Base-by-base conservation (phyloP, 257 asterid genomes). In the Nicotiana benthamiana region DNA sequence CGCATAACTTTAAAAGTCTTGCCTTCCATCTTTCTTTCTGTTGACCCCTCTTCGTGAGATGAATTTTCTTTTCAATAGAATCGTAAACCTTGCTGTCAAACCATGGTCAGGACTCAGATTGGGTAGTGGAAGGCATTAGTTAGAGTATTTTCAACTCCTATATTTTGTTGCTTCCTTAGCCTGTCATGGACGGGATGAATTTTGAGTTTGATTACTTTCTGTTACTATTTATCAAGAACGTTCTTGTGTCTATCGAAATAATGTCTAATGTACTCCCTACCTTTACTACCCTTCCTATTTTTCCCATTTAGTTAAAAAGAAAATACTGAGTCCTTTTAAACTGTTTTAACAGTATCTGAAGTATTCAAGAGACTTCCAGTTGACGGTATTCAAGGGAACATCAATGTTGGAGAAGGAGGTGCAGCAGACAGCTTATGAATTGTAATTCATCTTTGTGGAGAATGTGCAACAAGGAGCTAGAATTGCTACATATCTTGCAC, bases 341-440 rank as follows among this genome's bases (percentile, higher is more conserved):
- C 46, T 18, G 75, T n/a, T 78, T 54, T 74, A 36, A 81, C 57
- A 76, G 66, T 77, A 66, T 13, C n/a, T 72, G 24, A 90, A 80
- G 89, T 96, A 96, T 88, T 89, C 94, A 0, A 87, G 93, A 85
- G 94, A 90, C 68, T 86, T 83, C 80, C 97, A 92, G 91, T 82
- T 96, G 57, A 94, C 99, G 15, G 84, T 92, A 40, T 96, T 96
- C 61, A 91, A 91, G 82, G 98, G 98, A 82, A 91, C 99, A 12
- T 89, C 97, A 4, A 89, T 96, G 90, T 81, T 96, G 56, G 97
- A 92, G 79, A 96, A 96, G 88, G 97, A 93, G 80, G 93, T 92
- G 62, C 87, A 82, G 52, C 85, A 80, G 66, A 59, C 53, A 66
- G 86, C 80, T 53, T 76, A 60, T 30, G 84, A 75, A 52, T 80